phyloP scores from a whole-genome alignment of 2,329 filamentous ascomycete genomes.

The Escovopsis sp. region DNA sequence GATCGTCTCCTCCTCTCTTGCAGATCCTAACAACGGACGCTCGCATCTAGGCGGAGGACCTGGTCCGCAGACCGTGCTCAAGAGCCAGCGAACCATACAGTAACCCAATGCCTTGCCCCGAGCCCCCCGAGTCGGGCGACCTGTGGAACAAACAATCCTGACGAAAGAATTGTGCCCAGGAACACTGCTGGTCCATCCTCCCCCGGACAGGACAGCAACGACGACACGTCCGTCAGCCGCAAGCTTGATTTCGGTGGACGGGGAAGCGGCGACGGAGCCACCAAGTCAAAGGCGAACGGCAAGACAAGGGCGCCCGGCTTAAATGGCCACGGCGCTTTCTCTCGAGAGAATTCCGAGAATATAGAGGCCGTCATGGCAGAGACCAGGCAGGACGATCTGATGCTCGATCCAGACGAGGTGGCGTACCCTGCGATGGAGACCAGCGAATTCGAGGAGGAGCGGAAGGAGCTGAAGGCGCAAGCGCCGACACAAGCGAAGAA shows the following conservation, averaged over 20 bases:
- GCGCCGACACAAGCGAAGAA: slow-evolving; percentile 1
- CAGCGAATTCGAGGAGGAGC: slow-evolving; percentile 8
- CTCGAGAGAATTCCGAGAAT: slow-evolving; percentile 15
- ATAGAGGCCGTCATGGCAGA: slow-evolving; percentile 10
- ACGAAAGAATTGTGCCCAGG: slow-evolving; percentile 42
- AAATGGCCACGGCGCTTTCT: slow-evolving; percentile 13
- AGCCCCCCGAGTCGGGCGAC: slow-evolving; percentile 29
- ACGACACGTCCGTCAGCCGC: slow-evolving; percentile 32
- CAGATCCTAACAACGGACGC: not conserved
- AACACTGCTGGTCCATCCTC: slow-evolving; percentile 27
- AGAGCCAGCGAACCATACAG: slow-evolving; percentile 34
- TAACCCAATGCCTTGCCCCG: slow-evolving; percentile 31
- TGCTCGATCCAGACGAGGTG: slow-evolving; percentile 15
- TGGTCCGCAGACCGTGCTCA: slow-evolving; percentile 38
- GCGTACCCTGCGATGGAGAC: slow-evolving; percentile 28
- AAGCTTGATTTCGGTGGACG: slow-evolving; percentile 35
- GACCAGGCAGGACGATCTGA: slow-evolving; percentile 12
- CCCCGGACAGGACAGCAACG: slow-evolving; percentile 32
- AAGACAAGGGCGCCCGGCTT: slow-evolving; percentile 4
- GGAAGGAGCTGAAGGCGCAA: slow-evolving; percentile 8
- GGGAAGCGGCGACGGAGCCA: slow-evolving; percentile 4
- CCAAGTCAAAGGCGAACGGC: slow-evolving; percentile 13
- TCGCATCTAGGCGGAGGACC: slow-evolving; percentile 30
- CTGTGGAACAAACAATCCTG: slow-evolving; percentile 39
- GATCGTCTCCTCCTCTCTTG: too few relatives aligned